Conservation (phyloP, 345 rosid genomes). For the Eucalyptus erythrocorys region DNA sequence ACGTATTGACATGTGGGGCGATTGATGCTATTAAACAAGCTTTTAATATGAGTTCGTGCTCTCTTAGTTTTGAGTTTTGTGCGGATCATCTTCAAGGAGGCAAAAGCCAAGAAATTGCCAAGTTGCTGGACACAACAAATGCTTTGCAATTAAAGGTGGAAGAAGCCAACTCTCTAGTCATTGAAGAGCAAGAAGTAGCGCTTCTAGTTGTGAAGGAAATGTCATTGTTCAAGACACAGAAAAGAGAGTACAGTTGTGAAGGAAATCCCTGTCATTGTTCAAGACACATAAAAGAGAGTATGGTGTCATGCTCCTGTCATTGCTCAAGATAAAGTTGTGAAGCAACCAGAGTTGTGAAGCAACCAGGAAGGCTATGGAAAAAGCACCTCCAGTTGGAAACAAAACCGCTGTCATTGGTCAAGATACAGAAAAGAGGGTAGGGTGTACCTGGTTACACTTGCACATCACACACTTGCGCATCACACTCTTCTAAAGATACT, state of each 20-base stretch:
- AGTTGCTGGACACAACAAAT: slow-evolving; percentile 57
- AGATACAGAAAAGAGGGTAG: no score
- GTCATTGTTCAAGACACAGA: slow-evolving; percentile 43
- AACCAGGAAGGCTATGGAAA: no score
- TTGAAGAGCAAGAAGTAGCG: slow-evolving; percentile 80
- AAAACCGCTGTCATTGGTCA: no score
- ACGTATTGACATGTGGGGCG: not conserved
- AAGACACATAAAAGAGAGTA: no score
- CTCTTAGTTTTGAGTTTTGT: not conserved
- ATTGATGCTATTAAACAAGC: not conserved
- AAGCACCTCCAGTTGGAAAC: no score
- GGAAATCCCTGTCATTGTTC: no score
- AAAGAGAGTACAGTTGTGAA: slow-evolving; percentile 5
- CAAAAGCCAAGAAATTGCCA: slow-evolving; percentile 70
- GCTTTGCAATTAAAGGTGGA: slow-evolving; percentile 42
- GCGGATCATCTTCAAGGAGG: slow-evolving; percentile 79
- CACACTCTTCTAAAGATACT: no score
- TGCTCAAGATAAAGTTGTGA: no score
- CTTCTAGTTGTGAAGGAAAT: slow-evolving; percentile 39
- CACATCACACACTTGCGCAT: no score
- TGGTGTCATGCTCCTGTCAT: no score
- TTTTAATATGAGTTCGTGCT: not conserved
- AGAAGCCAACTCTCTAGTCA: slow-evolving; percentile 35
- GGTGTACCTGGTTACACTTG: no score
- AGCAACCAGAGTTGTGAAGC: no score